Percentiles rank a stretch among this genome's conserved stretches.
Evolutionary conservation across 2,329 filamentous ascomycete species (phyloP).

Genomic region (Lasiodiplodia theobromae): DNA sequence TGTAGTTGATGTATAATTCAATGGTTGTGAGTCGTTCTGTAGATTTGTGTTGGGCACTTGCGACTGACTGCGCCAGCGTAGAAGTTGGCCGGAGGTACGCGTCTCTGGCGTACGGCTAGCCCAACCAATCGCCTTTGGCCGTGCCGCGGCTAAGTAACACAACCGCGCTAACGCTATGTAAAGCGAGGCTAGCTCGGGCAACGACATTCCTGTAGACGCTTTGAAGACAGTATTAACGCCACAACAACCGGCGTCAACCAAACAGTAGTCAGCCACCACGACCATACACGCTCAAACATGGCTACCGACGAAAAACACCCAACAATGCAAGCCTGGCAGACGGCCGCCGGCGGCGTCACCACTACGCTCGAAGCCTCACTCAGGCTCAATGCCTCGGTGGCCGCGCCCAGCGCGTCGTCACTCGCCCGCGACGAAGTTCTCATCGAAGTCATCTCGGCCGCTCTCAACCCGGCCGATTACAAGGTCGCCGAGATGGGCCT

Average conservation of each 20-base stretch:
- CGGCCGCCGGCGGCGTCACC: constrained; percentile 46
- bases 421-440: constrained; percentile 56
- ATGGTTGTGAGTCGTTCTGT: neutral
- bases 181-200: no score
- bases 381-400: constrained; percentile 51
- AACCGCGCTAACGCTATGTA: no score
- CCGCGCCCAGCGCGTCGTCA: constrained; percentile 50
- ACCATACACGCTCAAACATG: neutral
- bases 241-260: neutral
- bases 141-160: no score
- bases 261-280: neutral
- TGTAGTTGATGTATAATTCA: neutral
- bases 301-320: constrained; percentile 21
- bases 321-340: constrained; percentile 68
- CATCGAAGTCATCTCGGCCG: constrained; percentile 60
- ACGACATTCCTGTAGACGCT: neutral
- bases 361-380: constrained; percentile 63
- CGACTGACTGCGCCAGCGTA: no score
- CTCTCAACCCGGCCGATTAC: constrained; percentile 70
- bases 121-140: no score
- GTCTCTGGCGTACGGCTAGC: no score
- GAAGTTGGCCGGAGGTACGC: no score
- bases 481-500: constrained; percentile 64
- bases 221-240: neutral
- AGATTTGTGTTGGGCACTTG: neutral